Evolutionary conservation across 495 filamentous ascomycete species (phyloP).

Genomic region (Corynascus novoguineensis): DNA sequence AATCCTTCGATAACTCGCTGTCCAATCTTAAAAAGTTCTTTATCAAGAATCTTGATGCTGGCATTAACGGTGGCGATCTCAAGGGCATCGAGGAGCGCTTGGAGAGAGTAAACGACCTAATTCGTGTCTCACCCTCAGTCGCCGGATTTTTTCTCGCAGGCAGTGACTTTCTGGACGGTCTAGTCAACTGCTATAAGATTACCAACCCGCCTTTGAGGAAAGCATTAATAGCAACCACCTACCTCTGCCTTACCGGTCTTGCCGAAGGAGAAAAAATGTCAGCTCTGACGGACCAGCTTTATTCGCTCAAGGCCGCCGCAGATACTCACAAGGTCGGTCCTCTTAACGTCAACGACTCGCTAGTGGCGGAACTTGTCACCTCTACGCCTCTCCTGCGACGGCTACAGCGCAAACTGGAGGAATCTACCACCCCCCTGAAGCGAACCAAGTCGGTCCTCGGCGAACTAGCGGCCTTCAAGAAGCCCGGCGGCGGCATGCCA

Average conservation of each 20-base stretch:
- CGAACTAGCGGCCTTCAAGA: constrained; percentile 51
- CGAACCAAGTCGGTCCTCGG: constrained; percentile 55
- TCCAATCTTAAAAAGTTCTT: constrained; percentile 40
- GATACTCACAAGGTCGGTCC: constrained; percentile 50
- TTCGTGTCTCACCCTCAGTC: constrained; percentile 48
- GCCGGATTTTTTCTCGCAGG: constrained; percentile 68
- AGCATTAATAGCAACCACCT: constrained; percentile 61
- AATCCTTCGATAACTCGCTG: constrained; percentile 33
- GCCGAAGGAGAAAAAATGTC: constrained; percentile 64
- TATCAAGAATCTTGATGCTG: constrained; percentile 47
- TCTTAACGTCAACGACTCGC: constrained; percentile 46
- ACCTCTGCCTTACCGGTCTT: constrained; percentile 64
- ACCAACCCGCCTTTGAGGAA: constrained; percentile 54
- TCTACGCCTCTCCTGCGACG: constrained; percentile 52
- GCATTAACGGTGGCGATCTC: constrained; percentile 42
- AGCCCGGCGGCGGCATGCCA: constrained; percentile 44
- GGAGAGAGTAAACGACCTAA: constrained; percentile 45
- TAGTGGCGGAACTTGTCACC: constrained; percentile 59
- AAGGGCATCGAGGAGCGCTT: constrained; percentile 41
- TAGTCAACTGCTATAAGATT: constrained; percentile 59
- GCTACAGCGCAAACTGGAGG: constrained; percentile 42
- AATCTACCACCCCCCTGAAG: constrained; percentile 27
- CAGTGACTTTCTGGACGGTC: constrained; percentile 76
- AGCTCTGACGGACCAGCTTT: constrained; percentile 72
- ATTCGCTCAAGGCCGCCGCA: constrained; percentile 65